A percentile compares a stretch with the other conserved stretches of the same genome.
Evolutionary conservation across 495 filamentous ascomycete species (phyloP).

Genomic region (Aspergillus panamensis): DNA sequence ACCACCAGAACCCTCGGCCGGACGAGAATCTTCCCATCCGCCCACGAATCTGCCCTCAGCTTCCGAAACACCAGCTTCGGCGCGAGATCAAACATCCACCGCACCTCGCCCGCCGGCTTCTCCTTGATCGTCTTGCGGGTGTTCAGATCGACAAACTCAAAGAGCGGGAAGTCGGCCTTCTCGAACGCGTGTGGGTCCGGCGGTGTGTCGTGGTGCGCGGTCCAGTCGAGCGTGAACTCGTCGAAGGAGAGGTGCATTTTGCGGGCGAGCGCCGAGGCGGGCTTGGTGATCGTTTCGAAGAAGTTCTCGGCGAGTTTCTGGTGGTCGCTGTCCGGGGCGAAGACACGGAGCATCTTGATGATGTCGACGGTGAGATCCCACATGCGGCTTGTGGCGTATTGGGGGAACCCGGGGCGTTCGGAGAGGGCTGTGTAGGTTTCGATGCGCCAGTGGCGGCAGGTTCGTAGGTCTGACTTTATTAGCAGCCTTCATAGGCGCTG

Average conservation of each 20-base stretch:
- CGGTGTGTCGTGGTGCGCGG: not conserved
- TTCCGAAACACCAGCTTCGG: conserved; percentile 5
- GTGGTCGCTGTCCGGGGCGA: not conserved
- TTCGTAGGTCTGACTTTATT: not conserved
- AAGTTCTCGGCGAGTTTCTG: conserved; percentile 1
- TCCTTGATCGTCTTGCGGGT: conserved; percentile 1
- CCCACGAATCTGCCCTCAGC: conserved; percentile 10
- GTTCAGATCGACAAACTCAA: conserved; percentile 5
- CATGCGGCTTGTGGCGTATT: not conserved
- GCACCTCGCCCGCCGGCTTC: not conserved
- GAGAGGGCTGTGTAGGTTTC: conserved; percentile 8
- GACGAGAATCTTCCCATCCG: not conserved
- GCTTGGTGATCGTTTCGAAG: not conserved
- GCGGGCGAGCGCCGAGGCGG: not conserved
- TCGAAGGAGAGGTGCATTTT: conserved; percentile 9
- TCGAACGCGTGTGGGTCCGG: not conserved
- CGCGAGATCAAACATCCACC: conserved; percentile 9
- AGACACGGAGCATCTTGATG: not conserved
- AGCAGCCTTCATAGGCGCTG: not conserved
- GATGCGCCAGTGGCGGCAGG: conserved; percentile 7
- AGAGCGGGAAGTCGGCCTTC: not conserved
- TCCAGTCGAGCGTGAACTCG: conserved; percentile 7
- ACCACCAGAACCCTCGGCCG: conserved; percentile 6
- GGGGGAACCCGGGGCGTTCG: not conserved
- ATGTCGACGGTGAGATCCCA: conserved; percentile 4